Evolutionary conservation across 2,329 filamentous ascomycete species (phyloP), one percentile per base, ranked within the genome.

Genomic region (Alternaria hordeiaustralica): DNA sequence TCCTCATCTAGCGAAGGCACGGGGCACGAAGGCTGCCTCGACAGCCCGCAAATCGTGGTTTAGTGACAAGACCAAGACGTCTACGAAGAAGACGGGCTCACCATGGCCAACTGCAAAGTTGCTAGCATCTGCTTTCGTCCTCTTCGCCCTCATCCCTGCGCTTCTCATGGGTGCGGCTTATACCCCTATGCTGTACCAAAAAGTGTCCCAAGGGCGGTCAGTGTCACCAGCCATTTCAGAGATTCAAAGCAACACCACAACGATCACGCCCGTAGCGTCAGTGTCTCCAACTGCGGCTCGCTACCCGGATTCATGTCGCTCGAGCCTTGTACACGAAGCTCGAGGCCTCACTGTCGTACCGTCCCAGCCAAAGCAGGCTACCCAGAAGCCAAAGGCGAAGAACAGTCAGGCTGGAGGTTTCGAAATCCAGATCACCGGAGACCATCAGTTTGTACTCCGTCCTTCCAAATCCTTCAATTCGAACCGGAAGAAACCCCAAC

Each of bases 351-450:
- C 68, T 8, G 44, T 71, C 12, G 57, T 70, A 15, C 57, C 68
- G 6, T 54, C 63, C 47, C 55, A 54, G 44, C 43, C 59, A 33
- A 63, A 64, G 41, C 60, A 63, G 26, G 55, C 36, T 21, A 65
- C 61, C 44, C 46, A 44, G 33, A 65, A 65, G 47, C 18, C 25
- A 5, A 65, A 67, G 60, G 62, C 66, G 23, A 68, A 71, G 43
- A 43, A 51, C 12, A 77, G 74, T 20, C 75, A 79, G 15, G 75
- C 77, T 4, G 79, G 81, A 43, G 74, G 76, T 11, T 87, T 87
- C 70, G 83, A 86, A 61, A 79, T 87, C n/a, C 82, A 86, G 63
- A 80, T 84, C n/a, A 81, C 87, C 64, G 85, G 84, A 6, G 83
- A 87, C 63, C 82, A 82, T 51, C 84, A 87, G 68, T 83, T 88